Base-by-base conservation (phyloP, 768 basidiomycete species). In the Kondoa subrosea region DNA sequence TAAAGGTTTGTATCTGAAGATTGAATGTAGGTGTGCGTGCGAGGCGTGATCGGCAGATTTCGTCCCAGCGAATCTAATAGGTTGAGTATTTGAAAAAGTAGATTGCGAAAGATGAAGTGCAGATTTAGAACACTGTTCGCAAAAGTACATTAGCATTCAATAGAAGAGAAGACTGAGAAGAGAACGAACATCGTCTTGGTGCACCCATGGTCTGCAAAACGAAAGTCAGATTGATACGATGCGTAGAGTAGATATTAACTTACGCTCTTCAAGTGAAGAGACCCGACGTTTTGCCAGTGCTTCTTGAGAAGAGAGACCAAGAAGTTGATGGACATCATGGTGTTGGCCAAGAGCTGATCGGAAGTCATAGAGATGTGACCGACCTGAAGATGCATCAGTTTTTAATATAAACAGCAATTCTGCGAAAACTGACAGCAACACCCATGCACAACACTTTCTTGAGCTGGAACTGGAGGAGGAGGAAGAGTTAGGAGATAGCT, bases 291-390 rank as follows among this genome's bases (percentile, higher is more conserved):
- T 80, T 97, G 95, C 91, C 91, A 78, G 73, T 93, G 89, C 85
- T 99, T 99, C 85, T 97, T 97, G 78, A 99, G 85, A 70, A 99
- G 81, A 25, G 95, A 97, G 76, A 99, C 91, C 75, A 99, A 84
- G 85, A 99, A 99, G 86, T 99, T 99, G 84, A 97, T 93, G 80
- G 89, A 89, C 76, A 99, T 80, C 95, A 99, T 99, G 81, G 93
- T 88, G 80, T 99, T 99, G 71, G 79, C 87, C 74, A 97, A 83
- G 71, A 97, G 88, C 80, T 96, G 90, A 80, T 99, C 95, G 73
- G 96, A 91, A 68, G 82, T 87, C 92, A 99, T 96, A 78, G 93
- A 83, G 78, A 93, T 83, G 80, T 99, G 91, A 74, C 92, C 95
- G 71, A n/a, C n/a, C n/a, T n/a, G n/a, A n/a, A n/a, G n/a, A n/a